phyloP scores from a whole-genome alignment of 1,284 basidiomycete genomes.

The Cyathus pygmaeus region DNA sequence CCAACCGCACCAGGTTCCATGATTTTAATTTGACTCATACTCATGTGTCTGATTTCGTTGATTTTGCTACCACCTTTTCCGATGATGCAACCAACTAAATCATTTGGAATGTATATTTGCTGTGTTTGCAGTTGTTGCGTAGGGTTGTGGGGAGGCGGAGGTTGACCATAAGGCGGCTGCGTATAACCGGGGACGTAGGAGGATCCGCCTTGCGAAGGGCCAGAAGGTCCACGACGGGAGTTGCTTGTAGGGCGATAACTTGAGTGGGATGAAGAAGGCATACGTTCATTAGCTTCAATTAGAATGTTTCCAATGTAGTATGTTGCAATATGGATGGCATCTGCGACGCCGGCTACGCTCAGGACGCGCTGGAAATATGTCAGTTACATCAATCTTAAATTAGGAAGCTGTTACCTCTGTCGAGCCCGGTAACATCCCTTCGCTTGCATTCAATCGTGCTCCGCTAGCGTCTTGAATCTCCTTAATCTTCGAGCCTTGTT shows the following conservation, averaged over 20 bases:
- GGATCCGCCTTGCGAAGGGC: conserved; percentile 60
- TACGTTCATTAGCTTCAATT: conserved; percentile 92
- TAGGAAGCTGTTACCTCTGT: conserved; percentile 80
- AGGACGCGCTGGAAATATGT: conserved; percentile 79
- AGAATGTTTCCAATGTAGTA: conserved; percentile 99
- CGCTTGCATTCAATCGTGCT: conserved; percentile 94
- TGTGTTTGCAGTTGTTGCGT: conserved; percentile 88
- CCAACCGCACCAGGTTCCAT: conserved; percentile 94
- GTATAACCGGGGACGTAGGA: conserved; percentile 77
- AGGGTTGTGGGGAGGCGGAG: conserved; percentile 48
- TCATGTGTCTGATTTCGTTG: conserved; percentile 97
- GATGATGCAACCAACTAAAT: conserved; percentile 97
- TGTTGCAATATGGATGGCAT: conserved; percentile 99
- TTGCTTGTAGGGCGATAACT: conserved; percentile 66
- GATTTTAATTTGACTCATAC: conserved; percentile 95
- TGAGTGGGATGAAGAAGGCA: conserved; percentile 72
- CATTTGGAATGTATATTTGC: conserved; percentile 98
- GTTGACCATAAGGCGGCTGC: conserved; percentile 28
- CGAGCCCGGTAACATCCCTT: conserved; percentile 98
- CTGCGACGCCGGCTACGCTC: conserved; percentile 98
- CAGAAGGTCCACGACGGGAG: conserved; percentile 58
- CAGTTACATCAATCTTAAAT: conserved; percentile 9
- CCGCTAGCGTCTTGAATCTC: conserved; percentile 99
- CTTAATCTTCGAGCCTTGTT: conserved; percentile 97
- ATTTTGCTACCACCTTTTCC: conserved; percentile 99